Conservation (phyloP, 768 basidiomycete genomes). For the Boletus reticuloceps region DNA sequence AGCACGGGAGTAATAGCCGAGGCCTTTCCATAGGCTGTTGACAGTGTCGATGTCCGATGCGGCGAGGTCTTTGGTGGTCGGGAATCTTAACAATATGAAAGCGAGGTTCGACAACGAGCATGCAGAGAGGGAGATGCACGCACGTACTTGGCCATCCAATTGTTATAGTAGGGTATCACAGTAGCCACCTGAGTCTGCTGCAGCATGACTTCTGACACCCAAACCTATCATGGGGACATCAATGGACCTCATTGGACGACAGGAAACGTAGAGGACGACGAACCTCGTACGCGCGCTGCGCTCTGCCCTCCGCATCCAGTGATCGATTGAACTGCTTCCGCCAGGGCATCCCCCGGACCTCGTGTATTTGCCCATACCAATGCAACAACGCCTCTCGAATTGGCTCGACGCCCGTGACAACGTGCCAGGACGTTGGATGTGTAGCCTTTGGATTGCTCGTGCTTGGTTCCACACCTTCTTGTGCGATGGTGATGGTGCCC, state of each 20-base stretch:
- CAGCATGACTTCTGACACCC: constrained; percentile 93
- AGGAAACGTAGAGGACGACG: constrained; percentile 2
- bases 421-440: constrained; percentile 51
- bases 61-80: constrained; percentile 75
- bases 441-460: neutral
- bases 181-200: constrained; percentile 94
- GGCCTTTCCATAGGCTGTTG: constrained; percentile 87
- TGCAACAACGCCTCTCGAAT: constrained; percentile 49
- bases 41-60: constrained; percentile 76
- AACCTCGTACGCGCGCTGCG: constrained; percentile 92
- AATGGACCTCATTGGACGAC: neutral
- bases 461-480: neutral
- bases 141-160: constrained; percentile 79
- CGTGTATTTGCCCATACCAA: constrained; percentile 74
- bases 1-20: constrained; percentile 89
- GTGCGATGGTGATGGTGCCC: neutral
- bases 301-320: constrained; percentile 54
- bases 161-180: constrained; percentile 90
- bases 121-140: neutral
- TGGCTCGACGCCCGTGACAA: constrained; percentile 36
- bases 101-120: neutral
- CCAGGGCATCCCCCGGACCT: constrained; percentile 88
- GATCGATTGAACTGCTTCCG: constrained; percentile 65
- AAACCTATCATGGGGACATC: constrained; percentile 49
- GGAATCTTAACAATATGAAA: constrained; percentile 52